Percentiles rank a stretch among this genome's conserved stretches.
Conservation (phyloP, 352 stramenopile species). For the Plasmopara halstedii region DNA sequence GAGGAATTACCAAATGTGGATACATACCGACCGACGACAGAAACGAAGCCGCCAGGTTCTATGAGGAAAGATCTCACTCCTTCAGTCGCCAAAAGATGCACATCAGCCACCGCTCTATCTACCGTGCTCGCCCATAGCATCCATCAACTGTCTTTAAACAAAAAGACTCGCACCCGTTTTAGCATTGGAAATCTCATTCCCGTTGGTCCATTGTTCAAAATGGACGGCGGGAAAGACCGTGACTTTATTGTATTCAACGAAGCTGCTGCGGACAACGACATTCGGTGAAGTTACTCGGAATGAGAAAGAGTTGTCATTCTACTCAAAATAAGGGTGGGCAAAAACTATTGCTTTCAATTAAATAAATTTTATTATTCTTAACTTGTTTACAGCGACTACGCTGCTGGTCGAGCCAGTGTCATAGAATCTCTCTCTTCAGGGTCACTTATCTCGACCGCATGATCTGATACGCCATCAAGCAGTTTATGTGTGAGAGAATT, state of each 20-base stretch:
- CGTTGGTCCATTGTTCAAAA: slow-evolving; percentile 67
- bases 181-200: slow-evolving; percentile 41
- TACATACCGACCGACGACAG: slow-evolving; percentile 29
- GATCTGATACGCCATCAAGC: slow-evolving; percentile 19
- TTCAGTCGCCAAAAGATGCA: slow-evolving; percentile 14
- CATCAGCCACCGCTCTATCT: slow-evolving; percentile 17
- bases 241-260: slow-evolving; percentile 84
- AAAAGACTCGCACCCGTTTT: slow-evolving; percentile 26
- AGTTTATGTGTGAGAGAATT: slow-evolving; percentile 21
- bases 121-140: slow-evolving; percentile 27
- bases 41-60: background rate
- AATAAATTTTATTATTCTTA: slow-evolving; percentile 3
- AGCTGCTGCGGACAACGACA: slow-evolving; percentile 47
- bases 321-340: slow-evolving; percentile 40
- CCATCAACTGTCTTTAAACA: slow-evolving; percentile 20
- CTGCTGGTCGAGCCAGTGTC: slow-evolving; percentile 10
- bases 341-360: background rate
- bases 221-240: slow-evolving; percentile 69
- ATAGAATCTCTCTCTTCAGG: slow-evolving; percentile 13
- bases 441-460: slow-evolving; percentile 18
- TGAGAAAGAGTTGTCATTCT: slow-evolving; percentile 67
- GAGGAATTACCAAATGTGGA: slow-evolving; percentile 51
- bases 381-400: slow-evolving; percentile 12
- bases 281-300: slow-evolving; percentile 75
- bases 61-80: slow-evolving; percentile 14